phyloP scores from a whole-genome alignment of 352 stramenopile species.

The Globisporangium cylindrosporum region DNA sequence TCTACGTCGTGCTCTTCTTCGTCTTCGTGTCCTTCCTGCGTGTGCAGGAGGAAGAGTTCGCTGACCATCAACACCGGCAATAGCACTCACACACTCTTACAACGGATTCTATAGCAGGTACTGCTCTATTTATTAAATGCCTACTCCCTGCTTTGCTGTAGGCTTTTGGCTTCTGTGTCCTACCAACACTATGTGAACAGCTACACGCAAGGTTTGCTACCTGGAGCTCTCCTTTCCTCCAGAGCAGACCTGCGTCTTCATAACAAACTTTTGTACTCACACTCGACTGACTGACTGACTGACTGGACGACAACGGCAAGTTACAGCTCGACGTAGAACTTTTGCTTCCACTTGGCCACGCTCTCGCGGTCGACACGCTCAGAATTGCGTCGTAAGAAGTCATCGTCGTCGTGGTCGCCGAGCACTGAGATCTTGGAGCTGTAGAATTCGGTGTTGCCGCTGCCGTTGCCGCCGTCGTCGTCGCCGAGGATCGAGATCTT shows the following conservation, averaged over 20 bases:
- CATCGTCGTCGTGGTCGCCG: constrained; percentile 6
- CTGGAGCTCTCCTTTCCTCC: constrained; percentile 3
- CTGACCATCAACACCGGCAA: constrained; percentile 16
- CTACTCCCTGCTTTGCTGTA: background rate
- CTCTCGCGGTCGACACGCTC: constrained; percentile 8
- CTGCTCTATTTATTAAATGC: constrained; percentile 5
- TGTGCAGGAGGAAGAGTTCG: constrained; percentile 58
- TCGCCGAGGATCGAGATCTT: constrained; percentile 7
- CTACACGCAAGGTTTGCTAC: constrained; percentile 1
- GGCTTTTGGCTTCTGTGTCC: too few relatives aligned
- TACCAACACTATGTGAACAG: background rate
- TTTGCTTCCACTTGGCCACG: constrained; percentile 25
- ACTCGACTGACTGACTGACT: background rate
- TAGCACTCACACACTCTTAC: background rate
- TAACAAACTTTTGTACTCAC: constrained; percentile 2
- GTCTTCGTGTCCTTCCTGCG: constrained; percentile 61
- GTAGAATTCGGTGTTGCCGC: constrained; percentile 16
- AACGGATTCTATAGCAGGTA: background rate
- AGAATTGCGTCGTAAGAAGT: constrained; percentile 10
- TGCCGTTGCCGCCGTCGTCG: constrained; percentile 14
- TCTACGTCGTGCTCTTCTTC: constrained; percentile 64
- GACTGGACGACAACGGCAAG: too few relatives aligned
- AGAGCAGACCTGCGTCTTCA: constrained; percentile 6
- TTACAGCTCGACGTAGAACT: constrained; percentile 25
- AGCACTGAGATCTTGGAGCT: constrained; percentile 12